phyloP scores from a whole-genome alignment of 441 rosid species.

The Erysimum cheiri region DNA sequence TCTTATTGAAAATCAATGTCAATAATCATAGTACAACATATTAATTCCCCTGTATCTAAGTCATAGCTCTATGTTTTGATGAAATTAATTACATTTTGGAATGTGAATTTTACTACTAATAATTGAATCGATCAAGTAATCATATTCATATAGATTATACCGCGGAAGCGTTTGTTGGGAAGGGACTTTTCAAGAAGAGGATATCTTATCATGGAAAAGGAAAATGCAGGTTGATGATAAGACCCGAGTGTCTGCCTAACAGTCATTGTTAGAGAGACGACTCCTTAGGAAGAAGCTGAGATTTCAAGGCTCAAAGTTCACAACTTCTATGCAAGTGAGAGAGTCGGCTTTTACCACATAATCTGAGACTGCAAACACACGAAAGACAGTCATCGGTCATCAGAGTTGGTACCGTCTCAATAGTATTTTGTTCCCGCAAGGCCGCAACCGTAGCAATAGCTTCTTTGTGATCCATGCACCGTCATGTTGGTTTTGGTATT shows the following conservation, averaged over 20 bases:
- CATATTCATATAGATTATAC: no score
- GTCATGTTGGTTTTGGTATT: slow-evolving; percentile 32
- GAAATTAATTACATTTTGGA: no score
- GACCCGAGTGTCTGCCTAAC: slow-evolving; percentile 77
- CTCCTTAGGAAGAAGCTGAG: slow-evolving; percentile 81
- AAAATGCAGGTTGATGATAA: slow-evolving; percentile 58
- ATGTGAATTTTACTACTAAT: no score
- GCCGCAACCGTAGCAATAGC: slow-evolving; percentile 10
- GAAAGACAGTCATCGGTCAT: slow-evolving; percentile 15
- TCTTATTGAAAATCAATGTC: no score
- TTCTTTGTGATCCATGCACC: neutral
- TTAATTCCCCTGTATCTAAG: no score
- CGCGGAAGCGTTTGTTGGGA: slow-evolving; percentile 92
- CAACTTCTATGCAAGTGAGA: slow-evolving; percentile 68
- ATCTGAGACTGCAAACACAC: slow-evolving; percentile 79
- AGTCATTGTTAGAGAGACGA: slow-evolving; percentile 80
- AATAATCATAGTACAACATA: no score
- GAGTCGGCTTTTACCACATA: slow-evolving; percentile 68
- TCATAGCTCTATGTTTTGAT: no score
- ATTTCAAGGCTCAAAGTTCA: slow-evolving; percentile 74
- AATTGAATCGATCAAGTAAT: no score
- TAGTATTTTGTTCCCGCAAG: neutral
- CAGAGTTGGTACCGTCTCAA: slow-evolving; percentile 40
- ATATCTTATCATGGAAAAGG: slow-evolving; percentile 69
- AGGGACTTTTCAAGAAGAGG: slow-evolving; percentile 76